Base-by-base conservation (phyloP, 805 yeast genomes). In the Blastobotrys chiropterorum region DNA sequence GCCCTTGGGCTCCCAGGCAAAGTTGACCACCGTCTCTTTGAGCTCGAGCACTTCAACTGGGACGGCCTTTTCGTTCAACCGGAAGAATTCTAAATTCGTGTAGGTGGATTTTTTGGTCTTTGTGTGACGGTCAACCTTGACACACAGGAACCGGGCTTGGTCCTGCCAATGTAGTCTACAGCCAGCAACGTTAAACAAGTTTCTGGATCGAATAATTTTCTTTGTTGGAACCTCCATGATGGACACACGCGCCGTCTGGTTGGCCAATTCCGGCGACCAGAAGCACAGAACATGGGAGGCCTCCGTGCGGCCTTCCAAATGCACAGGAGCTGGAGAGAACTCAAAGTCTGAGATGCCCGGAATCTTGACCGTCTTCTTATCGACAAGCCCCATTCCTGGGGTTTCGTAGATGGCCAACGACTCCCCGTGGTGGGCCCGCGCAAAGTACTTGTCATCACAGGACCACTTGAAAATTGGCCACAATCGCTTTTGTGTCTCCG, bases 391-490 rank as follows among this genome's bases (percentile, higher is more conserved):
- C 81, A 92, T 89, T 47, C 77, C 74, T 51, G 81, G 76, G 41
- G 90, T 75, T 62, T 92, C 97, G 70, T 92, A 95, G 59, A 94
- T 80, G 47, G 96, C 90, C 60, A 94, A 76, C 38, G 95, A 95
- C 57, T 68, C 74, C 4, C 14, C 20, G 49, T 94, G 92, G 21
- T 42, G 17, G 71, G 88, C 80, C 74, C 99, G 85, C 51, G 97
- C 98, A 73, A 96, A 87, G 76, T 83, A 94, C 69, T 81, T 83
- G 71, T 88, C 96, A 72, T 94, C 95, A 63, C 73, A 77, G 44
- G 97, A 88, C 98, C 98, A 94, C 73, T 90, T 90, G 68, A 94
- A 83, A 63, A 92, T 80, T 47, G 99, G 99, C 99, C 99, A 94
- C 54, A 77, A 81, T 72, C 78, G 81, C 71, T 78, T 79, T 46